Conservation (phyloP, 371 early-diverging fungal species). For the Mortierella sp. region DNA sequence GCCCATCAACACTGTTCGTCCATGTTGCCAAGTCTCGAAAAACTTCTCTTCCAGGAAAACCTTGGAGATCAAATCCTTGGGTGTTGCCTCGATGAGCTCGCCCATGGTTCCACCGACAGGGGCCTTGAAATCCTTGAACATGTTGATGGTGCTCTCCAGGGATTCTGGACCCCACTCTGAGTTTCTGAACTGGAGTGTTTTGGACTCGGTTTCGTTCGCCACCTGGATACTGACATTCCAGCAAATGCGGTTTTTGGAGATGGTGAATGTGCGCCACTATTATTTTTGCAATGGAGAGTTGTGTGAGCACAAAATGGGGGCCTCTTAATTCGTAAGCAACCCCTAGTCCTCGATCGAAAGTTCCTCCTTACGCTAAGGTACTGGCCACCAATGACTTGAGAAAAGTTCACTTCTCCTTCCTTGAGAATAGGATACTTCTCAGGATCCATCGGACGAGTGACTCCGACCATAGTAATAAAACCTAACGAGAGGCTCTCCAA, state of each 20-base stretch:
- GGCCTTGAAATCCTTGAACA: neutral
- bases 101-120: conserved; percentile 21
- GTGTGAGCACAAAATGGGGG: neutral
- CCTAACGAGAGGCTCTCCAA: neutral
- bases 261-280: conserved; percentile 13
- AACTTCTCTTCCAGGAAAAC: conserved; percentile 33
- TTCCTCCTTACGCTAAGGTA: neutral
- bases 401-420: neutral
- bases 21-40: conserved; percentile 33
- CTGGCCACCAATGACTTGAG: conserved; percentile 9
- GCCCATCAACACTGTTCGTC: conserved; percentile 15
- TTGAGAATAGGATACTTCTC: conserved; percentile 5
- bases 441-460: conserved; percentile 8
- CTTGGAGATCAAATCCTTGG: conserved; percentile 15
- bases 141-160: conserved; percentile 6
- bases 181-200: conserved; percentile 7
- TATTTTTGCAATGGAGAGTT: too few species aligned
- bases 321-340: too few species aligned
- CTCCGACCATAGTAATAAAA: conserved; percentile 13
- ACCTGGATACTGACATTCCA: conserved; percentile 17
- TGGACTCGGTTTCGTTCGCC: neutral
- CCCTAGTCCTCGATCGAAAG: neutral
- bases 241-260: conserved; percentile 14
- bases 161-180: conserved; percentile 22
- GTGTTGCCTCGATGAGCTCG: conserved; percentile 19